A percentile compares a stretch with the other conserved stretches of the same genome.
Conservation (phyloP, 805 yeast genomes). For the Starmerella etchellsii region DNA sequence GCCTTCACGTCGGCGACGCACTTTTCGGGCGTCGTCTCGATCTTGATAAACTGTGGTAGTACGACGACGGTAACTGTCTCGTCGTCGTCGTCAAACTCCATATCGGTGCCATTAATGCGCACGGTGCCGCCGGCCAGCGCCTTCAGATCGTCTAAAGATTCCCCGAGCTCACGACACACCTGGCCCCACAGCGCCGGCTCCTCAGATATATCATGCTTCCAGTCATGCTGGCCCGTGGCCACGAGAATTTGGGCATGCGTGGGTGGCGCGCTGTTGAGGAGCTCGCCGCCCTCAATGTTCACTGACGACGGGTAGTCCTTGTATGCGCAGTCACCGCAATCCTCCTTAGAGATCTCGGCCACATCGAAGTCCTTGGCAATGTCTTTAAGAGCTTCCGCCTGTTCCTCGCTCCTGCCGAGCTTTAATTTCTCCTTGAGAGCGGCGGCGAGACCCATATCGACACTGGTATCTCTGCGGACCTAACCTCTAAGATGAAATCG, state of each 20-base stretch:
- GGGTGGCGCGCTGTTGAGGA: conserved; percentile 63
- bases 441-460: neutral
- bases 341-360: conserved; percentile 13
- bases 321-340: conserved; percentile 17
- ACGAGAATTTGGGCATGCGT: conserved; percentile 62
- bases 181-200: conserved; percentile 18
- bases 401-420: neutral
- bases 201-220: conserved; percentile 63
- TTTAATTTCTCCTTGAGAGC: neutral
- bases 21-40: conserved; percentile 21
- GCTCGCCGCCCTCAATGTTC: conserved; percentile 34
- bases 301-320: conserved; percentile 27
- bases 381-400: conserved; percentile 4
- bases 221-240: conserved; percentile 73
- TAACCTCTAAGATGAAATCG: no score
- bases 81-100: conserved; percentile 10
- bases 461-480: no score
- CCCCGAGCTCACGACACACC: conserved; percentile 30
- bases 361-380: conserved; percentile 10
- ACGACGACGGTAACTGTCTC: conserved; percentile 16
- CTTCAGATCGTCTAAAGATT: conserved; percentile 9
- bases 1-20: conserved; percentile 19
- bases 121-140: conserved; percentile 19
- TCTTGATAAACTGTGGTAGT: conserved; percentile 27
- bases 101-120: conserved; percentile 23